Conservation (phyloP, 2,329 filamentous ascomycete species). For the Geosmithia putterillii region DNA sequence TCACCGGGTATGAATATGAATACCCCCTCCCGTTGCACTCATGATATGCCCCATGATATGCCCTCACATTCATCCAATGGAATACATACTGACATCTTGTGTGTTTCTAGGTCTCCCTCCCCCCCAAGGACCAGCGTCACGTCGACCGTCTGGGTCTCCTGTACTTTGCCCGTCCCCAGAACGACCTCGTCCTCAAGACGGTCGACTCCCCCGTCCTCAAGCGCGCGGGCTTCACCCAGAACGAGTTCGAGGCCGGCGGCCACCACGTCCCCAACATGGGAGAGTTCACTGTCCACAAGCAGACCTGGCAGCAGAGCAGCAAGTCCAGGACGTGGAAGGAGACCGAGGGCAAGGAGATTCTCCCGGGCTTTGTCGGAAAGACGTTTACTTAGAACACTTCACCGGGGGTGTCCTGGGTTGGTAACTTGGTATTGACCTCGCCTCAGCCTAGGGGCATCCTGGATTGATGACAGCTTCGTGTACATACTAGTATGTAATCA, state of each 20-base stretch:
- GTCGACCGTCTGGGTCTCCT: constrained; percentile 34
- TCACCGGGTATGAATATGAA: constrained; percentile 16
- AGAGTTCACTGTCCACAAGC: constrained; percentile 22
- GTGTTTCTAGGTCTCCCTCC: constrained; percentile 17
- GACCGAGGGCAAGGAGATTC: constrained; percentile 16
- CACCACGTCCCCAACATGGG: constrained; percentile 20
- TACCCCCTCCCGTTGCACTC: neutral
- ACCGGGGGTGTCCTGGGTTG: no score
- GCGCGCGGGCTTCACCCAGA: constrained; percentile 16
- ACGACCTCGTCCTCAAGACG: constrained; percentile 21
- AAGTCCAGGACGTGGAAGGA: constrained; percentile 12
- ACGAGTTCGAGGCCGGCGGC: constrained; percentile 21
- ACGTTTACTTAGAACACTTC: constrained; percentile 7
- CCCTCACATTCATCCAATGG: neutral
- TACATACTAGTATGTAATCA: no score
- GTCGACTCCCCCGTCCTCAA: constrained; percentile 24
- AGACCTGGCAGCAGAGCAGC: constrained; percentile 22
- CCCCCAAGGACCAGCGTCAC: constrained; percentile 26
- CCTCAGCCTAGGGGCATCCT: no score
- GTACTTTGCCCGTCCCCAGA: constrained; percentile 35
- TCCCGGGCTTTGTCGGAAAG: constrained; percentile 19
- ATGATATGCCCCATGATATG: neutral
- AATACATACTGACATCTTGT: neutral
- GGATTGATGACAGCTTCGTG: no score
- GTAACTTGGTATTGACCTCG: no score